These are phyloP conservation scores for Heimioporus sp. DNA, from an alignment of 768 basidiomycete species.

Conservation along the genomic window DNA sequence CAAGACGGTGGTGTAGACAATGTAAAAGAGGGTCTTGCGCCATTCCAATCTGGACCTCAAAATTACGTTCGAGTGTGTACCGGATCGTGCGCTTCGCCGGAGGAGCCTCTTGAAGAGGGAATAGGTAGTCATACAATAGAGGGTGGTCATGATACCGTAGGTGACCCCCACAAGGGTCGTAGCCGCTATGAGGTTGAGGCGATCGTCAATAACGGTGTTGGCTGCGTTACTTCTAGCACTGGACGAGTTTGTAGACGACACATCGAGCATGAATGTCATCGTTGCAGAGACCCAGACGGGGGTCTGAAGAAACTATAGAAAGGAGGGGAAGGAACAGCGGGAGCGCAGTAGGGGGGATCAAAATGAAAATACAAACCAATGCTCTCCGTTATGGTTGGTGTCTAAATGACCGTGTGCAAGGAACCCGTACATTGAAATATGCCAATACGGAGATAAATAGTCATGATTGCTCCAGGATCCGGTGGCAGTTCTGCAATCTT, in stretches of 20 bases:
- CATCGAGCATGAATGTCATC: constrained; percentile 6
- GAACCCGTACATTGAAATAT: neutral
- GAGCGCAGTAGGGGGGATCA: too few relatives aligned
- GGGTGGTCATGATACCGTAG: constrained; percentile 19
- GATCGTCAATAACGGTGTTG: constrained; percentile 13
- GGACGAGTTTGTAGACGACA: constrained; percentile 8
- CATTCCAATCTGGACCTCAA: neutral
- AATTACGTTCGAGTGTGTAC: constrained; percentile 6
- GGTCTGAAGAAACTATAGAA: constrained; percentile 4
- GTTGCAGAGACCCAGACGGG: constrained; percentile 3
- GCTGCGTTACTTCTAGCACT: neutral
- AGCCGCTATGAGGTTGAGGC: constrained; percentile 23
- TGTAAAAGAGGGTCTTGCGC: constrained; percentile 25
- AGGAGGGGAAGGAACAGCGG: constrained; percentile 6
- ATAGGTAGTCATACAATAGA: constrained; percentile 19
- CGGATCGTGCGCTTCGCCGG: constrained; percentile 3
- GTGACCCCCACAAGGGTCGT: constrained; percentile 22
- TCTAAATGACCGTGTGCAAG: constrained; percentile 27
- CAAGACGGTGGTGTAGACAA: constrained; percentile 24
- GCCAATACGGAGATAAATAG: constrained; percentile 14
- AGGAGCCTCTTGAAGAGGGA: constrained; percentile 20
- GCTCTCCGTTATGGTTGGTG: constrained; percentile 8
- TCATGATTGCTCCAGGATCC: too few relatives aligned
- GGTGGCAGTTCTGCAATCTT: neutral
- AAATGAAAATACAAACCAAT: constrained; percentile 12